Conservation (phyloP, 2,329 filamentous ascomycete genomes). For the Ophiostoma tasmaniense region DNA sequence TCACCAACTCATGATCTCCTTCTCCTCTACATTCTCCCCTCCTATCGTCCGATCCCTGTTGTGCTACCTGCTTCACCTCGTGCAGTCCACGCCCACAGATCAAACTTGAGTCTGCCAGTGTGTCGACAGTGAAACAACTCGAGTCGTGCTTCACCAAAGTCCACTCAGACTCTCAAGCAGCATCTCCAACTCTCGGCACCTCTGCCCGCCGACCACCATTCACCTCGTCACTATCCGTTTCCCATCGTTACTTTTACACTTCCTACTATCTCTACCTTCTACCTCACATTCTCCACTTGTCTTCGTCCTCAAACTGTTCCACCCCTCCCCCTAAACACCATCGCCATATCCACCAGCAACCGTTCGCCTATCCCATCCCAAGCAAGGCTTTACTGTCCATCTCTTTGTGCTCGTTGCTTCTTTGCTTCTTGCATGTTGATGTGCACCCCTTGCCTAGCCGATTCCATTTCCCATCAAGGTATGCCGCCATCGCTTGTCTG, state of each 20-base stretch:
- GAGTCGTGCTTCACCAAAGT: slow-evolving; percentile 18
- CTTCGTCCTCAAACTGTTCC: slow-evolving; percentile 19
- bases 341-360: slow-evolving; percentile 8
- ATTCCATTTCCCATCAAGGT: neutral
- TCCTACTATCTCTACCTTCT: neutral
- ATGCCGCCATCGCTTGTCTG: neutral
- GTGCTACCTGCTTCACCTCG: neutral
- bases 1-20: neutral
- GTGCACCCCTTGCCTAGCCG: neutral
- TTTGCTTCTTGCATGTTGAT: neutral
- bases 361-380: neutral
- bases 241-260: neutral
- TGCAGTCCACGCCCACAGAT: neutral
- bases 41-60: neutral
- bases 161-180: neutral
- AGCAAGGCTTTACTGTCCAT: neutral
- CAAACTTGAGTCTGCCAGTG: neutral
- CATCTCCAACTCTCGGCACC: neutral
- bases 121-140: slow-evolving; percentile 19
- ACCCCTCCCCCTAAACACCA: slow-evolving; percentile 7
- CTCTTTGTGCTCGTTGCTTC: neutral
- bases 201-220: neutral
- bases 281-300: slow-evolving; percentile 9
- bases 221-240: neutral
- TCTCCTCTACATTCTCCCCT: neutral